Conservation (phyloP, 2,329 filamentous ascomycete genomes). For the Alternaria gansuensis region DNA sequence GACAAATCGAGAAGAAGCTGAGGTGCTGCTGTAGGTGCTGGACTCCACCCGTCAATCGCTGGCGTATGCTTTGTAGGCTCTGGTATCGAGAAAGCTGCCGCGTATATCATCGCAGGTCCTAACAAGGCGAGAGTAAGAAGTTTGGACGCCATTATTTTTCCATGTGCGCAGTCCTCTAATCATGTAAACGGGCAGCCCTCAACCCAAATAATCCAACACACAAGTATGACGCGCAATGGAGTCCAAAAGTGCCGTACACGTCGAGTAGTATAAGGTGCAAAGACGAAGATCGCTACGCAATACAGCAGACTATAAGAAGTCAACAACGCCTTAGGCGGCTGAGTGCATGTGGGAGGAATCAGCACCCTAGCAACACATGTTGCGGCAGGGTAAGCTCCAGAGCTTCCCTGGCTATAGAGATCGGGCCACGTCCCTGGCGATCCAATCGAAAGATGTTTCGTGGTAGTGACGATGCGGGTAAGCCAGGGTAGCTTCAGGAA, state of each 20-base stretch:
- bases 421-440: slow-evolving; percentile 29
- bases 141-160: slow-evolving; percentile 37
- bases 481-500: slow-evolving; percentile 23
- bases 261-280: slow-evolving; percentile 4
- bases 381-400: slow-evolving; percentile 30
- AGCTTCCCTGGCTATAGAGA: slow-evolving; percentile 28
- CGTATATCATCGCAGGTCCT: slow-evolving; percentile 36
- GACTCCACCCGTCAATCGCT: slow-evolving; percentile 41
- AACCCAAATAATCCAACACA: not conserved
- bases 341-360: slow-evolving; percentile 18
- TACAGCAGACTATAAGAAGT: slow-evolving; percentile 23
- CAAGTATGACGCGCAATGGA: not conserved
- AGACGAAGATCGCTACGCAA: slow-evolving; percentile 25
- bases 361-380: slow-evolving; percentile 20
- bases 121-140: slow-evolving; percentile 40
- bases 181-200: not conserved
- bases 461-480: slow-evolving; percentile 28
- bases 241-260: not conserved
- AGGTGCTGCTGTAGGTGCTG: slow-evolving; percentile 43
- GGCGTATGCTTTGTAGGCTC: slow-evolving; percentile 40
- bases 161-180: slow-evolving; percentile 20
- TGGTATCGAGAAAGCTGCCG: slow-evolving; percentile 42
- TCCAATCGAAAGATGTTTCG: slow-evolving; percentile 25
- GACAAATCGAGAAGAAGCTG: slow-evolving; percentile 38
- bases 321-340: slow-evolving; percentile 21